Evolutionary conservation across 371 early-diverging fungal species (phyloP).

Genomic region (Synchytrium microbalum): DNA sequence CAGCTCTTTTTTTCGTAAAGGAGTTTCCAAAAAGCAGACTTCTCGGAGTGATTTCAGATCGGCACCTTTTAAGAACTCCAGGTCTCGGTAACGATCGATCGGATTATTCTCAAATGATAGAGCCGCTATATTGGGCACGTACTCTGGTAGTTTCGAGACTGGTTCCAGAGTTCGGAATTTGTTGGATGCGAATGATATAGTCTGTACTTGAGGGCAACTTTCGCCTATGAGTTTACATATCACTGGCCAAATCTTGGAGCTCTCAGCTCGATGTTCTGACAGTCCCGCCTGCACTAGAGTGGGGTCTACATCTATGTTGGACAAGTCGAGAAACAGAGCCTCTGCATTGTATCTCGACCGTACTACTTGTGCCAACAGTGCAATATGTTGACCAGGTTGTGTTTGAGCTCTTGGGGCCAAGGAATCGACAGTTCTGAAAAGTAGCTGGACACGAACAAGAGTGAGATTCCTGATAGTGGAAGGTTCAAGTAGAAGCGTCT

Average conservation of each 20-base stretch:
- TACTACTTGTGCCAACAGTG: conserved; percentile 20
- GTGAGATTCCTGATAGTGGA: not conserved
- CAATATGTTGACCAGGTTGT: not conserved
- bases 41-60: conserved; percentile 43
- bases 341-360: conserved; percentile 42
- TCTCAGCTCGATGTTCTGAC: conserved; percentile 32
- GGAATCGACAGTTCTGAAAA: not conserved
- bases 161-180: conserved; percentile 38
- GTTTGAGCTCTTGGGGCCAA: not conserved
- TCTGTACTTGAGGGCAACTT: conserved; percentile 46
- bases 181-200: conserved; percentile 46
- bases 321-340: conserved; percentile 39
- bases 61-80: conserved; percentile 46
- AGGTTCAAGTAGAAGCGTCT: not conserved
- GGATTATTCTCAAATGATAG: conserved; percentile 48
- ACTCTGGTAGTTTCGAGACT: conserved; percentile 45
- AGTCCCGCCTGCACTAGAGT: conserved; percentile 34
- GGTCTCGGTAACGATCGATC: conserved; percentile 35
- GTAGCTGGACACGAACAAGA: not conserved
- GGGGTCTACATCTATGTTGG: conserved; percentile 44
- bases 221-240: conserved; percentile 56
- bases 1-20: conserved; percentile 39
- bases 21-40: conserved; percentile 44
- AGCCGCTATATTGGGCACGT: conserved; percentile 45
- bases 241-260: conserved; percentile 48